These are phyloP conservation scores for Rhizopogon vulgaris DNA, from an alignment of 768 basidiomycete species.

Conservation along the genomic window DNA sequence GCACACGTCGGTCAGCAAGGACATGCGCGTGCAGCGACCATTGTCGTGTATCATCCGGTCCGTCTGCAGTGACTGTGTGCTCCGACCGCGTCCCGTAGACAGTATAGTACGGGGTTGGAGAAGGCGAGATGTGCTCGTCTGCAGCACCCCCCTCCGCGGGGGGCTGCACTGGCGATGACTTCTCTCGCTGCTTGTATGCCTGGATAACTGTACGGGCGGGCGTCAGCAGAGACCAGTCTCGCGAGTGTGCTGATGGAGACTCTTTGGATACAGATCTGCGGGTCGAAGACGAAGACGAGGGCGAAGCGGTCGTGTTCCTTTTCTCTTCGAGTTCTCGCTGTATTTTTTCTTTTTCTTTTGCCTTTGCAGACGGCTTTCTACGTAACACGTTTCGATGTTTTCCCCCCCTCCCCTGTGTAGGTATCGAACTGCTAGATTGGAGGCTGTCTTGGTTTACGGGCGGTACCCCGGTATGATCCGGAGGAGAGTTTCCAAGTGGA, in stretches of 20 bases:
- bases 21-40: conserved; percentile 2
- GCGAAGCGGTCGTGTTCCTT: neutral
- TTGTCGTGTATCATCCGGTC: conserved; percentile 30
- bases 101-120: conserved; percentile 47
- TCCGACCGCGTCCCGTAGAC: conserved; percentile 45
- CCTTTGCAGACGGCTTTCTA: conserved; percentile 24
- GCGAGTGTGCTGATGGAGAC: neutral
- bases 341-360: conserved; percentile 8
- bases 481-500: conserved; percentile 8
- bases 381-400: conserved; percentile 26
- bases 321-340: neutral
- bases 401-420: conserved; percentile 6
- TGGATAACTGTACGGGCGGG: conserved; percentile 41
- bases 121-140: conserved; percentile 9
- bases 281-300: neutral
- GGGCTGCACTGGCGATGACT: conserved; percentile 4
- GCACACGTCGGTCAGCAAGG: conserved; percentile 1
- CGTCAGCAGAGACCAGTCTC: conserved; percentile 29
- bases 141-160: conserved; percentile 16
- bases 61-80: conserved; percentile 38
- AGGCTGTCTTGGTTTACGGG: conserved; percentile 11
- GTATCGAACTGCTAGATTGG: neutral
- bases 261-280: neutral
- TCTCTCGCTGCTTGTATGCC: conserved; percentile 37
- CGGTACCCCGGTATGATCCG: conserved; percentile 6